These are phyloP conservation scores for Elsinoe arachidis DNA, from an alignment of 2,329 filamentous ascomycete species.

Conservation along the genomic window DNA sequence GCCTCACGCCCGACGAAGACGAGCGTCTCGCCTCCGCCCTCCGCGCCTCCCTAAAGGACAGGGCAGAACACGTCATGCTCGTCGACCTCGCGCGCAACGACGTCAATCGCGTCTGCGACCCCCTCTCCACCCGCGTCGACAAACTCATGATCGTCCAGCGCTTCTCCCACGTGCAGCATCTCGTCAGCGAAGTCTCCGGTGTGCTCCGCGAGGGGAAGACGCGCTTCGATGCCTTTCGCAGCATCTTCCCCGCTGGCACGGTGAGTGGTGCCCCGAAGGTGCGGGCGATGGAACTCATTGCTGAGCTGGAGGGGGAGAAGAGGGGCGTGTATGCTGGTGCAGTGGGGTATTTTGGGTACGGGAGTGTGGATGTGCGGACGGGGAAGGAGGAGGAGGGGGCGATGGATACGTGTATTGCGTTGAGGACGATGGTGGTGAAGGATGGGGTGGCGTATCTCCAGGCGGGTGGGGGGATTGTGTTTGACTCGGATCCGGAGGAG, in stretches of 20 bases:
- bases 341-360: constrained; percentile 93
- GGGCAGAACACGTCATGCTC: constrained; percentile 93
- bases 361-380: constrained; percentile 50
- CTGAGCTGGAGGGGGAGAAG: constrained; percentile 88
- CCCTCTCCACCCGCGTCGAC: constrained; percentile 80
- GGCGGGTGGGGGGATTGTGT: constrained; percentile 80
- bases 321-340: constrained; percentile 91
- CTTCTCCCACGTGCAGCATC: constrained; percentile 95
- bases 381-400: constrained; percentile 64
- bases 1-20: constrained; percentile 73
- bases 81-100: constrained; percentile 95
- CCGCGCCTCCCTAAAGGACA: constrained; percentile 75
- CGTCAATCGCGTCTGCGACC: constrained; percentile 90
- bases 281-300: constrained; percentile 92
- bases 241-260: constrained; percentile 94
- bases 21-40: constrained; percentile 68
- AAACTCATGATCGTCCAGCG: constrained; percentile 87
- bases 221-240: constrained; percentile 85
- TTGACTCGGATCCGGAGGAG: constrained; percentile 81
- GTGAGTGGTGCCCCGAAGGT: constrained; percentile 95
- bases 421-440: constrained; percentile 91
- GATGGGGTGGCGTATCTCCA: constrained; percentile 88
- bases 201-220: constrained; percentile 75
- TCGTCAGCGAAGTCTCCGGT: constrained; percentile 91
- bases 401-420: constrained; percentile 79